Evolutionary conservation across 1,139 yeast species (phyloP).

Genomic region (Diutina ranongensis): DNA sequence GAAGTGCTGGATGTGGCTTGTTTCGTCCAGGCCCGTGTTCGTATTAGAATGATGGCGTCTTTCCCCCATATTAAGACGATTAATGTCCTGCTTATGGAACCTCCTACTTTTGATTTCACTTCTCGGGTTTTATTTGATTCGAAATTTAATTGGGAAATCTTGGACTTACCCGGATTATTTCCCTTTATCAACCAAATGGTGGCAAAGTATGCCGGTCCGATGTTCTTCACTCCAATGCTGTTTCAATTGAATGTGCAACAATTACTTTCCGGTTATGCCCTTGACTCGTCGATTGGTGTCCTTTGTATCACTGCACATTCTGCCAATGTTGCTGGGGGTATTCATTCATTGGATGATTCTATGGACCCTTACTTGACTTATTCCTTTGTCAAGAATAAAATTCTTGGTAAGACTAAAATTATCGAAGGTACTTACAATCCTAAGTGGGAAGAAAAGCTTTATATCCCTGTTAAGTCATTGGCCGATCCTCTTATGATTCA

Average conservation of each 20-base stretch:
- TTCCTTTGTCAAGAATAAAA: slow-evolving; percentile 40
- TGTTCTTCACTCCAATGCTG: slow-evolving; percentile 78
- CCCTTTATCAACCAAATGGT: slow-evolving; percentile 78
- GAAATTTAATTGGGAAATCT: slow-evolving; percentile 76
- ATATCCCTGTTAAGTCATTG: slow-evolving; percentile 59
- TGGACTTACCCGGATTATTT: slow-evolving; percentile 75
- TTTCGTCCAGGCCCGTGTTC: slow-evolving; percentile 59
- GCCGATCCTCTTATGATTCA: slow-evolving; percentile 71
- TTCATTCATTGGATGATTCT: slow-evolving; percentile 61
- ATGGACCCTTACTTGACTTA: slow-evolving; percentile 83
- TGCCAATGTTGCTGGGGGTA: slow-evolving; percentile 60
- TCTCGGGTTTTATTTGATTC: slow-evolving; percentile 68
- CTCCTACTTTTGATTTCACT: slow-evolving; percentile 80
- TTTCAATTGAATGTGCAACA: slow-evolving; percentile 90
- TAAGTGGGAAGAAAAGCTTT: slow-evolving; percentile 71
- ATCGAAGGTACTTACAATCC: slow-evolving; percentile 60
- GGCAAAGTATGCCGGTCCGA: slow-evolving; percentile 76
- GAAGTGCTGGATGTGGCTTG: slow-evolving; percentile 52
- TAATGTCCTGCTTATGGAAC: slow-evolving; percentile 70
- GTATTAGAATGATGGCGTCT: slow-evolving; percentile 79
- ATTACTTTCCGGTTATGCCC: slow-evolving; percentile 71
- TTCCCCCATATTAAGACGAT: slow-evolving; percentile 92
- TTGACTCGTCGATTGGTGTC: slow-evolving; percentile 79
- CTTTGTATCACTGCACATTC: slow-evolving; percentile 54
- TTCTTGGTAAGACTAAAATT: slow-evolving; percentile 55